Evolutionary conservation across 768 basidiomycete genomes (phyloP).

Genomic region (Mycena kentingensis): DNA sequence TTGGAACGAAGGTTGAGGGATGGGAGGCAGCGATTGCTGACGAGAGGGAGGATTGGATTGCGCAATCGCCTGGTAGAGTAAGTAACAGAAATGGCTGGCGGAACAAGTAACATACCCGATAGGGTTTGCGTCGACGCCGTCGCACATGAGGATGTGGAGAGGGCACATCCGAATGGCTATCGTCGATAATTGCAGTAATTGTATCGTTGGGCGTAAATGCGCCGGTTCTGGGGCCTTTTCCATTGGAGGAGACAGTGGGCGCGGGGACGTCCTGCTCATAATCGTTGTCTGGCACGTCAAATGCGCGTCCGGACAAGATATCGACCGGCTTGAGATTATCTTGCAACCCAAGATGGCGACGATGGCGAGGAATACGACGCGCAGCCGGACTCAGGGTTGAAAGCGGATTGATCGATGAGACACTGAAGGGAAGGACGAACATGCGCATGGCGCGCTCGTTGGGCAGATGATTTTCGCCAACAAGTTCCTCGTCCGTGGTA

Average conservation of each 20-base stretch:
- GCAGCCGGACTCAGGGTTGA: constrained; percentile 68
- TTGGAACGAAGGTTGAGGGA: constrained; percentile 31
- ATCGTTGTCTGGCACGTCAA: constrained; percentile 49
- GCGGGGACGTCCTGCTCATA: constrained; percentile 32
- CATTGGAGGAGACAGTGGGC: constrained; percentile 29
- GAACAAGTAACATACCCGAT: constrained; percentile 31
- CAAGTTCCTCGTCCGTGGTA: constrained; percentile 82
- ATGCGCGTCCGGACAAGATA: constrained; percentile 63
- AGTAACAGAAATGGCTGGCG: not conserved
- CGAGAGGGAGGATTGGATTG: constrained; percentile 32
- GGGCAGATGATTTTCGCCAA: constrained; percentile 71
- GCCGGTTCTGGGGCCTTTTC: constrained; percentile 40
- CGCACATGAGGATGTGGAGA: constrained; percentile 47
- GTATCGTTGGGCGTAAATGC: constrained; percentile 42
- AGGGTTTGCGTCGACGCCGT: constrained; percentile 18
- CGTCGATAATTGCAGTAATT: constrained; percentile 50
- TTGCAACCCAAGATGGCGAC: constrained; percentile 30
- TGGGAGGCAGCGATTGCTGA: constrained; percentile 31
- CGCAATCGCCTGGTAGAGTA: constrained; percentile 29
- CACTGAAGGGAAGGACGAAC: constrained; percentile 64
- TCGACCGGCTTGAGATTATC: constrained; percentile 63
- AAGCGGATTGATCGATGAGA: constrained; percentile 70
- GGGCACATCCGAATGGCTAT: constrained; percentile 44
- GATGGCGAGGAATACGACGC: constrained; percentile 44
- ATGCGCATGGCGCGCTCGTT: constrained; percentile 76